phyloP scores from a whole-genome alignment of 768 basidiomycete species.

The Hemileccinum rubropunctum region DNA sequence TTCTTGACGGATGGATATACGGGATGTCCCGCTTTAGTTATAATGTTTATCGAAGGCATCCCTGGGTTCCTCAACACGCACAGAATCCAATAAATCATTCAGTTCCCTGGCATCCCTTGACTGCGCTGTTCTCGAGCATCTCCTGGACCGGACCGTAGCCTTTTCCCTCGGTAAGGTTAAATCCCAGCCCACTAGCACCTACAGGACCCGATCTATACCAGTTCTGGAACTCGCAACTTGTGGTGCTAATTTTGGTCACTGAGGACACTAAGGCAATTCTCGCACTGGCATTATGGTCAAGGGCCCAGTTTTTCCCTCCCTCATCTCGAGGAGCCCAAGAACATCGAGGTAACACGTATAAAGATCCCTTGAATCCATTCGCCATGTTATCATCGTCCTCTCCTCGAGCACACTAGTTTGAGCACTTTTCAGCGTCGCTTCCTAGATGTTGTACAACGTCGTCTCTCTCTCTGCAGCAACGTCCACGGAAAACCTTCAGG shows the following conservation, averaged over 20 bases:
- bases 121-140: slow-evolving; percentile 17
- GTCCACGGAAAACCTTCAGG: slow-evolving; percentile 45
- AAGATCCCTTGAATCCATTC: slow-evolving; percentile 10
- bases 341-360: slow-evolving; percentile 18
- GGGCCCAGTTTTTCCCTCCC: slow-evolving; percentile 12
- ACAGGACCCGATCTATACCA: slow-evolving; percentile 15
- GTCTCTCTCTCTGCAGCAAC: slow-evolving; percentile 45
- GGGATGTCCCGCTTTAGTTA: slow-evolving; percentile 11
- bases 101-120: slow-evolving; percentile 10
- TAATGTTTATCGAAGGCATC: slow-evolving; percentile 6
- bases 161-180: slow-evolving; percentile 18
- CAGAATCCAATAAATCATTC: slow-evolving; percentile 14
- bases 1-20: slow-evolving; percentile 2
- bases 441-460: slow-evolving; percentile 31
- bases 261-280: slow-evolving; percentile 18
- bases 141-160: slow-evolving; percentile 17
- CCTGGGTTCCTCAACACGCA: slow-evolving; percentile 9
- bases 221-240: slow-evolving; percentile 17
- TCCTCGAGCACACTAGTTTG: slow-evolving; percentile 5
- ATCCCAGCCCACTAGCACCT: slow-evolving; percentile 20
- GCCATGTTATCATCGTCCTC: slow-evolving; percentile 14
- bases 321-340: slow-evolving; percentile 11
- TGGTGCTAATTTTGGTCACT: slow-evolving; percentile 23
- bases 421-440: neutral
- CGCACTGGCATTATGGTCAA: slow-evolving; percentile 15